Conservation (phyloP, 331 rosid species). For the Phaseolus coccineus region DNA sequence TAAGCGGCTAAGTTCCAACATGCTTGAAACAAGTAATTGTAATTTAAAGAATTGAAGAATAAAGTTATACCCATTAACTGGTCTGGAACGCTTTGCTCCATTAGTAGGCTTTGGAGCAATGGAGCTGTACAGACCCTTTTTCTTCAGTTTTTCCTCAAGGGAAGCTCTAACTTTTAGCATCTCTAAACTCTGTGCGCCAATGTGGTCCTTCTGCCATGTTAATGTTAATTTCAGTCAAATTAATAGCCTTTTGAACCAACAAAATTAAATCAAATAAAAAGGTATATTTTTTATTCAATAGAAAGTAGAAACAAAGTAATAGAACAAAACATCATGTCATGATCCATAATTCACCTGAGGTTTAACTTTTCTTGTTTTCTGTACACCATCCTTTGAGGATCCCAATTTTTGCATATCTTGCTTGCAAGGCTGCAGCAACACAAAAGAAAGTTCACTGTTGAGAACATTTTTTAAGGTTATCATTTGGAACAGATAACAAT, state of each 20-base stretch:
- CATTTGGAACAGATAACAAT: conserved; percentile 13
- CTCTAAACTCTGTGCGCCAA: conserved; percentile 73
- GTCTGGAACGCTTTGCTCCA: conserved; percentile 58
- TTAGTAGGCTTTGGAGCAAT: conserved; percentile 57
- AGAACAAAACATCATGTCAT: conserved; percentile 26
- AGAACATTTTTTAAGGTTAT: conserved; percentile 33
- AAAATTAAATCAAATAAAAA: conserved; percentile 14
- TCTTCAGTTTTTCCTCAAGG: conserved; percentile 77
- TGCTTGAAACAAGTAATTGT: conserved; percentile 28
- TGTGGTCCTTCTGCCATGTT: conserved; percentile 61
- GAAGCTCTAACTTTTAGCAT: conserved; percentile 82
- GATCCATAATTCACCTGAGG: conserved; percentile 60
- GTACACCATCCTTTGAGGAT: conserved; percentile 54
- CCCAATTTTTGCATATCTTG: conserved; percentile 49
- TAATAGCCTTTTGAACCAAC: conserved; percentile 25
- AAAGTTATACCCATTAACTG: conserved; percentile 68
- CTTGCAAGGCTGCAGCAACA: conserved; percentile 50
- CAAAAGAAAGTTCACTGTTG: background rate
- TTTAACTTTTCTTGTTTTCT: conserved; percentile 56
- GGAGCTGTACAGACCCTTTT: conserved; percentile 65
- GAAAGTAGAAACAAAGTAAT: conserved; percentile 8
- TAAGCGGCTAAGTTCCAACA: conserved; percentile 39
- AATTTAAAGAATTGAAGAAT: background rate
- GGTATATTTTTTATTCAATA: background rate
- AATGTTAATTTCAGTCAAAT: conserved; percentile 46